Percentiles rank a stretch among this genome's conserved stretches.
These are phyloP conservation scores for Colletotrichum phormii DNA, from an alignment of 2,329 filamentous ascomycete genomes.

Conservation along the genomic window DNA sequence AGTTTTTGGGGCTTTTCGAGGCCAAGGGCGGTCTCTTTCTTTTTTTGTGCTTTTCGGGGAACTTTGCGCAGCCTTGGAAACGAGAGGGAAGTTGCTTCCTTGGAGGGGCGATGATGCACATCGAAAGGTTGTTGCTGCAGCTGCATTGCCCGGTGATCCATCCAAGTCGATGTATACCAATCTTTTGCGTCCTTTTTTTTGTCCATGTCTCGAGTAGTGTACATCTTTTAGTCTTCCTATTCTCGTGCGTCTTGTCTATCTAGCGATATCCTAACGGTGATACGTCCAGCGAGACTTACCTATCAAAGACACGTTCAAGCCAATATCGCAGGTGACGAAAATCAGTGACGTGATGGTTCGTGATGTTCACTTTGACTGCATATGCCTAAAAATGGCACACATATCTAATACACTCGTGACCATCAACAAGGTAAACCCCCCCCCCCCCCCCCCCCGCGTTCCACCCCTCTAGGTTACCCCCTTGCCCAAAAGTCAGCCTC, in stretches of 20 bases:
- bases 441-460: neutral
- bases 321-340: no score
- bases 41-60: neutral
- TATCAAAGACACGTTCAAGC: no score
- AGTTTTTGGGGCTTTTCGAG: slow-evolving; percentile 20
- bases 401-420: neutral
- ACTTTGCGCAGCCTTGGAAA: slow-evolving; percentile 6
- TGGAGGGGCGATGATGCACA: slow-evolving; percentile 6
- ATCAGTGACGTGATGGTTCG: neutral
- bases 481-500: slow-evolving; percentile 23
- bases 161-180: slow-evolving; percentile 29
- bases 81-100: slow-evolving; percentile 3
- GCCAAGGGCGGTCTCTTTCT: neutral
- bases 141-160: neutral
- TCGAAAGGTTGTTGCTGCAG: neutral
- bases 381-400: no score
- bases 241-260: neutral
- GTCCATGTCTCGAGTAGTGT: slow-evolving; percentile 24
- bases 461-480: no score
- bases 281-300: neutral
- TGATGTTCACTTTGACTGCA: neutral
- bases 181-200: neutral
- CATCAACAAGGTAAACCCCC: neutral
- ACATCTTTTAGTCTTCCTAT: slow-evolving; percentile 1
- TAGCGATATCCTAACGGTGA: neutral